Conservation (phyloP, 768 basidiomycete species). For the Mrakia hoshinonis region DNA sequence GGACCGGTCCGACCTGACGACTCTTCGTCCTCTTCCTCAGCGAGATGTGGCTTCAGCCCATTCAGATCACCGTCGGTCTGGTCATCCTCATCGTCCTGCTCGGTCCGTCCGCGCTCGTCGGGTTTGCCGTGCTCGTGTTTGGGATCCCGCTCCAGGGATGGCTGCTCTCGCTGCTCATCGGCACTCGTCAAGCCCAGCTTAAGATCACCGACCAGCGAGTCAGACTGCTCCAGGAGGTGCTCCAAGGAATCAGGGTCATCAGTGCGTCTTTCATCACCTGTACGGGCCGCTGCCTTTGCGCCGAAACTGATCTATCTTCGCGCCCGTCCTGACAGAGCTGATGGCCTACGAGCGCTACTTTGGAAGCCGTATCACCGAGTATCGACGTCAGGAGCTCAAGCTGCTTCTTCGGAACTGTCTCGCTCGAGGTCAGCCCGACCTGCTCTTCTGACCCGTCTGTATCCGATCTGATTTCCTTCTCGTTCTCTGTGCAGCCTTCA, state of each 20-base stretch:
- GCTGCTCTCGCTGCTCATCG: conserved; percentile 50
- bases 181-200: conserved; percentile 37
- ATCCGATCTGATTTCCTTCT: background rate
- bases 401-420: conserved; percentile 35
- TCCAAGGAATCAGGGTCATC: conserved; percentile 54
- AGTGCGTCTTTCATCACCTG: conserved; percentile 39
- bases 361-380: conserved; percentile 30
- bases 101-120: conserved; percentile 62
- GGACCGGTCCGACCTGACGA: no score
- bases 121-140: conserved; percentile 51
- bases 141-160: conserved; percentile 55
- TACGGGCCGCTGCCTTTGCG: background rate
- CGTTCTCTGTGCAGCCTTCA: background rate
- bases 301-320: no score
- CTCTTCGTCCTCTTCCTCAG: no score
- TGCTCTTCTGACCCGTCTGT: no score
- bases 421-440: conserved; percentile 31
- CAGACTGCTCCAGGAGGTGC: conserved; percentile 56
- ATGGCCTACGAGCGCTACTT: conserved; percentile 52
- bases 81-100: conserved; percentile 59
- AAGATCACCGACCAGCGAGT: conserved; percentile 61
- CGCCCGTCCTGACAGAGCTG: conserved; percentile 42
- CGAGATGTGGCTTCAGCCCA: conserved; percentile 53
- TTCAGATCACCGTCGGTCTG: conserved; percentile 51
- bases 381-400: conserved; percentile 34